Evolutionary conservation across 2,329 filamentous ascomycete species (phyloP).

Genomic region (Xylaria arbuscula): DNA sequence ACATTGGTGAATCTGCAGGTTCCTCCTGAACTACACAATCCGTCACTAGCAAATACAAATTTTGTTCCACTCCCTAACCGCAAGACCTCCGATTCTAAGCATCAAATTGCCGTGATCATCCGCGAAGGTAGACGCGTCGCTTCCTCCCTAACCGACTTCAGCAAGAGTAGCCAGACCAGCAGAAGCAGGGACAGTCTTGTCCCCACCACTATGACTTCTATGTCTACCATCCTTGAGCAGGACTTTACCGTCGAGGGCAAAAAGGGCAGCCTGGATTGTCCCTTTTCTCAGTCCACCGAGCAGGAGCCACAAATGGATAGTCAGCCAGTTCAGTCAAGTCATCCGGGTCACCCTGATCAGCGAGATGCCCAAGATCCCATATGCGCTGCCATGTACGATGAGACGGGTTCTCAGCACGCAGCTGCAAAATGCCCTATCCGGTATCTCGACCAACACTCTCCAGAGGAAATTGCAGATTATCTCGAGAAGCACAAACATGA

Average conservation of each 20-base stretch:
- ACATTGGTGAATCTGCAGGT: constrained; percentile 74
- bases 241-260: constrained; percentile 90
- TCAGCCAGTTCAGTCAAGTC: constrained; percentile 46
- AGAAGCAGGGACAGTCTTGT: constrained; percentile 62
- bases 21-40: constrained; percentile 62
- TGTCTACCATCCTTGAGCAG: constrained; percentile 78
- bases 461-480: constrained; percentile 92
- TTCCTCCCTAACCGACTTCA: constrained; percentile 60
- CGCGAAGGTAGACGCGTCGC: constrained; percentile 71
- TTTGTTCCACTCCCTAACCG: constrained; percentile 67
- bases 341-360: constrained; percentile 56
- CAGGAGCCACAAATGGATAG: constrained; percentile 52
- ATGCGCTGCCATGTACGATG: constrained; percentile 72
- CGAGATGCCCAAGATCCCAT: constrained; percentile 65
- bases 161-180: constrained; percentile 64
- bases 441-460: constrained; percentile 90
- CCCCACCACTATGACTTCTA: constrained; percentile 63
- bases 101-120: constrained; percentile 72
- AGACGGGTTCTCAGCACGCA: constrained; percentile 65
- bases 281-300: constrained; percentile 68
- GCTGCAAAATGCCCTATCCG: constrained; percentile 86
- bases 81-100: constrained; percentile 59
- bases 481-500: constrained; percentile 97
- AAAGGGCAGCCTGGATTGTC: constrained; percentile 82
- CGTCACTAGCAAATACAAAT: constrained; percentile 60